These are phyloP conservation scores for Hypoxylon sp. DNA, from an alignment of 2,329 filamentous ascomycete genomes.

Conservation along the genomic window DNA sequence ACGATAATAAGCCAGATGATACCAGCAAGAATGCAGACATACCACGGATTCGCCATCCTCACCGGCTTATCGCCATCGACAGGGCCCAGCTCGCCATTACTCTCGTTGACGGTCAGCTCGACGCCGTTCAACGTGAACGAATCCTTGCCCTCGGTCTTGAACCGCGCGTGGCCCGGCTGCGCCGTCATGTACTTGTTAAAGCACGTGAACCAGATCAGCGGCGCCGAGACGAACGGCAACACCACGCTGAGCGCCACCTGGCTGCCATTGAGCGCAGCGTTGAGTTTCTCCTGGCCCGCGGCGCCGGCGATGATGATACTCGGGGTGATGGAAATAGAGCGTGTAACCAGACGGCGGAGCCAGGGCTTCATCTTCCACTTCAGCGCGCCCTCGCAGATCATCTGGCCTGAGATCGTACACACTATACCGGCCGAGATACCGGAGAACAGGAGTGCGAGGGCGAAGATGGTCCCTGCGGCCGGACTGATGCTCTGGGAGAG, in stretches of 20 bases:
- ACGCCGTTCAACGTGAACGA: conserved; percentile 28
- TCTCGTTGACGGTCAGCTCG: conserved; percentile 8
- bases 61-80: conserved; percentile 53
- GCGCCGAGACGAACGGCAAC: conserved; percentile 85
- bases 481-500: conserved; percentile 78
- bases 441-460: conserved; percentile 83
- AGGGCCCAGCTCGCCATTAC: conserved; percentile 37
- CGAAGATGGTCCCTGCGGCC: conserved; percentile 86
- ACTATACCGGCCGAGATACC: conserved; percentile 87
- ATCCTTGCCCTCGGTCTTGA: conserved; percentile 52
- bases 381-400: conserved; percentile 87
- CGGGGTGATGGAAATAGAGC: conserved; percentile 84
- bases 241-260: conserved; percentile 86
- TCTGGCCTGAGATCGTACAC: conserved; percentile 90
- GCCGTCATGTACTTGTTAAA: conserved; percentile 85
- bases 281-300: conserved; percentile 79
- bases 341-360: conserved; percentile 82
- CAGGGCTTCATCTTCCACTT: conserved; percentile 82
- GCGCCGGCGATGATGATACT: conserved; percentile 87
- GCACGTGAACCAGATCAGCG: conserved; percentile 88
- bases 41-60: conserved; percentile 81
- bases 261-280: conserved; percentile 78
- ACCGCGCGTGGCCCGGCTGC: conserved; percentile 60
- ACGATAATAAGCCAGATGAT: conserved; percentile 81
- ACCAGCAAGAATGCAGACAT: conserved; percentile 68